Evolutionary conservation across 306 rosid genomes (phyloP), one percentile per base, ranked within the genome.

Genomic region (Ziziphus jujuba): DNA sequence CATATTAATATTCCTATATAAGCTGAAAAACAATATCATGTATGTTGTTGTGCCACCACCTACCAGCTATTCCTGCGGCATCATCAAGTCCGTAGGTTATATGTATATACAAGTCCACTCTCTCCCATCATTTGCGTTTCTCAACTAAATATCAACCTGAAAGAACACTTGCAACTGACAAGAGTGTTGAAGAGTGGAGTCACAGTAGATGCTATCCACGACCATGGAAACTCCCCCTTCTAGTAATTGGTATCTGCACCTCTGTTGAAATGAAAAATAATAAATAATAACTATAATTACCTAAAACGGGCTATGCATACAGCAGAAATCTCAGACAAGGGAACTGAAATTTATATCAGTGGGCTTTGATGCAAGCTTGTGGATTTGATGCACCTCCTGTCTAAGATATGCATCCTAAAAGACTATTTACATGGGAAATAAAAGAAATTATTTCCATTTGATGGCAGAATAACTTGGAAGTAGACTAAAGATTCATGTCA

Each of bases 231-330:
- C 78, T 72, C 14, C 73, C 71, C 75, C 90, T 74, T 71, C 70
- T 16, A 52, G 93, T 55, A 56, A 75, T 80, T 56, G 87, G 64
- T 71, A 73, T 62, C 38, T 82, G 91, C 74, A 75, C 85, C 3
- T 75, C 95, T 90, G 84, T 76, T 36, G 14, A 31, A 66, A 28
- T 28, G 35, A 70, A 53, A 78, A 76, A 34, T 70, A 25, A 65
- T 21, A 21, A 59, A 9, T 44, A 38, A 7, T 25, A 34, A 69
- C n/a, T n/a, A n/a, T 19, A 47, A 31, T 1, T 43, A 8, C 2
- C 45, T 19, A 4, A 31, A 16, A 35, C 8, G 15, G 15, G 45
- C 9, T 40, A 40, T 8, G 45, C 45, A 40, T 40, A 28, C 33
- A 28, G 33, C 33, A 28, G 33, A 28, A 28, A 2, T 28, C 33